Conservation (phyloP, 1,284 basidiomycete species). For the Garcileccinum viscosum region DNA sequence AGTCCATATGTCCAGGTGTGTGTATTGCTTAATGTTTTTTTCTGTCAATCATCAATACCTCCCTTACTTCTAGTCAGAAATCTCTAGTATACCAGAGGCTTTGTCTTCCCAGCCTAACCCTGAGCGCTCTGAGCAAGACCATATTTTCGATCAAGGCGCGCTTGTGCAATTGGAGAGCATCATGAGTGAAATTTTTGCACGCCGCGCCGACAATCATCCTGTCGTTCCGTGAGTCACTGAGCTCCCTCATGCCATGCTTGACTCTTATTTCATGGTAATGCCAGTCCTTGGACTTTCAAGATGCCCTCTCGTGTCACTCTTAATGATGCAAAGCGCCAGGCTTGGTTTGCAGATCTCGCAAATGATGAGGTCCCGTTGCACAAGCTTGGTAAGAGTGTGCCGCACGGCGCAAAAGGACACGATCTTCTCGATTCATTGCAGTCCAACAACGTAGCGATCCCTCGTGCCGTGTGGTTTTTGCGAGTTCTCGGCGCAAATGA, state of each 20-base stretch:
- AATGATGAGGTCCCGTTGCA: constrained; percentile 87
- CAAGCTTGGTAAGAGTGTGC: constrained; percentile 89
- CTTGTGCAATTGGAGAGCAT: constrained; percentile 77
- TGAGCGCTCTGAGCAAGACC: constrained; percentile 60
- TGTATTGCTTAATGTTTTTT: not conserved
- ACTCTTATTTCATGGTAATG: constrained; percentile 4
- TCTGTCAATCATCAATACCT: too few species aligned
- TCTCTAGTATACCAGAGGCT: constrained; percentile 51
- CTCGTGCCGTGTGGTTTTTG: constrained; percentile 94
- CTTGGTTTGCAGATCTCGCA: constrained; percentile 92
- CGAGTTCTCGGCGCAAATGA: constrained; percentile 95
- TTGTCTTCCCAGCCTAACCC: constrained; percentile 59
- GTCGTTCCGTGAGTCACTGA: constrained; percentile 68
- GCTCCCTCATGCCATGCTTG: not conserved
- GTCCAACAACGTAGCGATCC: constrained; percentile 79
- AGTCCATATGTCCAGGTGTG: constrained; percentile 65
- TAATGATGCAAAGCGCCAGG: constrained; percentile 85
- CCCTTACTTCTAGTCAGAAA: constrained; percentile 30
- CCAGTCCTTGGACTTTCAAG: constrained; percentile 78
- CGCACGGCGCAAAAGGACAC: constrained; percentile 91
- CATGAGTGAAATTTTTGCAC: constrained; percentile 79
- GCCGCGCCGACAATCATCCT: constrained; percentile 61
- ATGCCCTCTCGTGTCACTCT: constrained; percentile 89
- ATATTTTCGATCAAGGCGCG: constrained; percentile 56
- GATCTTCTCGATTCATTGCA: constrained; percentile 91